Base-by-base conservation (phyloP, 345 rosid genomes). In the Eucalyptus cloeziana region DNA sequence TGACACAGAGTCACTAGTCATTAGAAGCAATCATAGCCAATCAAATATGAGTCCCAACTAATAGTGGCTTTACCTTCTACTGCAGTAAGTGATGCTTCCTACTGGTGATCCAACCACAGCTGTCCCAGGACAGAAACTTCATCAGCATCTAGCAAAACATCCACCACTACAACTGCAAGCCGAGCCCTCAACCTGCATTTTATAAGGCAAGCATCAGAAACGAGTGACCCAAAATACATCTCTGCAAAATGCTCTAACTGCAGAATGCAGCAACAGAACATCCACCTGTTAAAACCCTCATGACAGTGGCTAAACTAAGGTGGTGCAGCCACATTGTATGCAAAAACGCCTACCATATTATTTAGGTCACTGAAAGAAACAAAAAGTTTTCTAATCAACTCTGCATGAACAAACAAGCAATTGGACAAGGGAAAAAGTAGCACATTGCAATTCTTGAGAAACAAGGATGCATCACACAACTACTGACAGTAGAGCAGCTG, bases 61-160 rank as follows among this genome's bases (percentile, higher is more conserved):
- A 60, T 60, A 27, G 67, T 25, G 49, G 25, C 30, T 43, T 88
- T 93, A 96, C 98, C 96, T 96, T 95, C 90, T 89, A 91, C 92
- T 96, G 92, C 87, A 94, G 90, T 51, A 95, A 31, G 98, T 96
- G 89, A 97, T 93, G 91, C 99, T 96, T 69, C 98, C 99, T 58
- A 97, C 98, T 1, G 98, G 98, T 52, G 99, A 96, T 62, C 95
- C 94, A 88, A 97, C 99, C 87, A 97, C 99, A 1, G 98, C 99
- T n/a, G 99, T 97, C 50, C 99, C 99, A 7, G 98, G 96, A 90
- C 98, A 97, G 92, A 97, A 49, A 96, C 98, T 91, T 97, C 99
- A 83, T 96, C 99, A 3, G 99, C 99, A 89, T 93, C 95, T 85
- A 97, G 94, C 92, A 97, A 93, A 86, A 95, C 99, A 86, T 95